Evolutionary conservation across 2,329 filamentous ascomycete genomes (phyloP).

Genomic region (Botryotinia calthae): DNA sequence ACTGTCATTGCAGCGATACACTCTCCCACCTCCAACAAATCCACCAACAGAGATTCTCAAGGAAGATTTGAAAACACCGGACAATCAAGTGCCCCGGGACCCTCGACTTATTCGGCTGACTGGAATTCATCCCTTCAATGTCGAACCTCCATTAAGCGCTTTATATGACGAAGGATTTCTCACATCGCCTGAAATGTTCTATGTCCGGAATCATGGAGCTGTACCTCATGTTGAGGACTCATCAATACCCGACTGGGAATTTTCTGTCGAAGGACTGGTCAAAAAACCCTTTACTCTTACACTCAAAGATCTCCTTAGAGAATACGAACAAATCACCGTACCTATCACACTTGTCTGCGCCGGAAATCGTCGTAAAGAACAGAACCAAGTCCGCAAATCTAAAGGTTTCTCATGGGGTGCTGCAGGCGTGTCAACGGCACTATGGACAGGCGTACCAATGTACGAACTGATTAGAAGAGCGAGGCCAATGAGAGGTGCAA

Average conservation of each 20-base stretch:
- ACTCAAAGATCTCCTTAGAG: conserved; percentile 66
- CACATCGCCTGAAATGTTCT: conserved; percentile 84
- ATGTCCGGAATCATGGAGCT: conserved; percentile 84
- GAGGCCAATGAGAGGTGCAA: conserved; percentile 65
- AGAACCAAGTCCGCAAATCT: conserved; percentile 84
- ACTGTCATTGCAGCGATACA: conserved; percentile 35
- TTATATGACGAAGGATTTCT: conserved; percentile 80
- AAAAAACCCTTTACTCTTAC: conserved; percentile 71
- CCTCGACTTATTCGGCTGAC: conserved; percentile 80
- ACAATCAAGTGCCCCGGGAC: conserved; percentile 77
- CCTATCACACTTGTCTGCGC: conserved; percentile 89
- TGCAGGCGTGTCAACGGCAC: conserved; percentile 78
- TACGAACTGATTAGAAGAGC: conserved; percentile 68
- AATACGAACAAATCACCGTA: conserved; percentile 79
- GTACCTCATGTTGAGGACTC: conserved; percentile 74
- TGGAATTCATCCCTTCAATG: conserved; percentile 87
- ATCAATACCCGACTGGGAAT: conserved; percentile 75
- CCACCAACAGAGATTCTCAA: conserved; percentile 60
- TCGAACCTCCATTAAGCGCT: conserved; percentile 76
- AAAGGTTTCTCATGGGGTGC: conserved; percentile 95
- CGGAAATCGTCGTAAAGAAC: conserved; percentile 88
- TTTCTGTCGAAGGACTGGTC: conserved; percentile 80
- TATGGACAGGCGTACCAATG: conserved; percentile 83
- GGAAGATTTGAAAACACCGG: conserved; percentile 80
- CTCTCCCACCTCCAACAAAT: conserved; percentile 65